These are phyloP conservation scores for Rhypophila decipiens DNA, from an alignment of 495 filamentous ascomycete species.

Conservation along the genomic window DNA sequence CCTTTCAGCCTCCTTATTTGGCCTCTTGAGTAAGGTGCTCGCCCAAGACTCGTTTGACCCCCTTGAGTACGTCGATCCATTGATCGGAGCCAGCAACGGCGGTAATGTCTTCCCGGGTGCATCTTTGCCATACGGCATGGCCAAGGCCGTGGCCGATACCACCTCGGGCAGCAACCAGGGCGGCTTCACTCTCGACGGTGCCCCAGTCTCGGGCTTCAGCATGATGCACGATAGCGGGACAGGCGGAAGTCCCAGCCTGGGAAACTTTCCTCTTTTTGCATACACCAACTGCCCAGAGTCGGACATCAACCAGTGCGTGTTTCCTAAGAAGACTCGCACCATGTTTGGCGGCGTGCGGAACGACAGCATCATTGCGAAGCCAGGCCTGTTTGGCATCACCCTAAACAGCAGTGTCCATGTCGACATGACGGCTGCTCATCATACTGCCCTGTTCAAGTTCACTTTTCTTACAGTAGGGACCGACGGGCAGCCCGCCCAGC, in stretches of 20 bases:
- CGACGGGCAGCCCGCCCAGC: conserved; percentile 39
- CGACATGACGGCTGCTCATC: conserved; percentile 64
- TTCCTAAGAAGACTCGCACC: conserved; percentile 41
- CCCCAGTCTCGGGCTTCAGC: conserved; percentile 59
- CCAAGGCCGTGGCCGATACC: conserved; percentile 71
- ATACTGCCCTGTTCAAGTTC: conserved; percentile 64
- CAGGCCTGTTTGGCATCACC: conserved; percentile 61
- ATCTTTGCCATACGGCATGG: conserved; percentile 69
- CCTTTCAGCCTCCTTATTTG: conserved; percentile 7
- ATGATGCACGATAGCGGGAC: conserved; percentile 67
- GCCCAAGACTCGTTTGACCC: conserved; percentile 27
- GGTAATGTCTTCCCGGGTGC: conserved; percentile 75
- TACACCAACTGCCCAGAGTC: conserved; percentile 59
- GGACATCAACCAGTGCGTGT: conserved; percentile 58
- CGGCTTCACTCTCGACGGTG: conserved; percentile 63
- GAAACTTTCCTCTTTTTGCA: conserved; percentile 70
- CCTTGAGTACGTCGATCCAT: conserved; percentile 43
- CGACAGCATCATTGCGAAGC: conserved; percentile 49
- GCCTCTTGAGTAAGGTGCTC: conserved; percentile 1
- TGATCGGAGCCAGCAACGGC: conserved; percentile 55
- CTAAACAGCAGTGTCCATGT: conserved; percentile 52
- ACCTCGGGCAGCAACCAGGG: conserved; percentile 58
- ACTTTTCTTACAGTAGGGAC: conserved; percentile 45
- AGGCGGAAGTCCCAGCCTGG: conserved; percentile 60
- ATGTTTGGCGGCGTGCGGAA: conserved; percentile 35